A percentile compares a stretch with the other conserved stretches of the same genome.
Evolutionary conservation across 345 rosid genomes (phyloP).

Genomic region (Barbarea vulgaris): DNA sequence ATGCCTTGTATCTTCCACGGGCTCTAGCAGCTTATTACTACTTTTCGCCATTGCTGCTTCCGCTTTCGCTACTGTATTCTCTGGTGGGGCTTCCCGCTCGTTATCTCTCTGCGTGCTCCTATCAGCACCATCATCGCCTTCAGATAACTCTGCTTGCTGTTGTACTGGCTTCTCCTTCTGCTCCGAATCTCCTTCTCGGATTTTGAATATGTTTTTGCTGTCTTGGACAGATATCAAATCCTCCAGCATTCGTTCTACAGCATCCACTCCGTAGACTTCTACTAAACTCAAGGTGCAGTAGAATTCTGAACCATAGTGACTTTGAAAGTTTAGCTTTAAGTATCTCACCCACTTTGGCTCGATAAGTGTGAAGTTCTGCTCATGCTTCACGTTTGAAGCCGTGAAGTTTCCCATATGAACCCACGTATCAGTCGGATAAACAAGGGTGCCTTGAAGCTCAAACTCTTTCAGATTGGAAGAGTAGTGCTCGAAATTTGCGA

Average conservation of each 20-base stretch:
- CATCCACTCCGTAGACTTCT: constrained; percentile 94
- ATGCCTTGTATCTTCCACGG: constrained; percentile 69
- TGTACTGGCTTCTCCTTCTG: constrained; percentile 44
- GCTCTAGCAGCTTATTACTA: constrained; percentile 47
- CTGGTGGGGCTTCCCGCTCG: constrained; percentile 45
- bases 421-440: constrained; percentile 89
- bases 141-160: constrained; percentile 42
- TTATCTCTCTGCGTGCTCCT: constrained; percentile 35
- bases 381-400: constrained; percentile 77
- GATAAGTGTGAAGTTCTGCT: constrained; percentile 64
- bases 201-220: constrained; percentile 39
- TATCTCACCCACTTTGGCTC: constrained; percentile 92
- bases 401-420: constrained; percentile 81
- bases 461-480: constrained; percentile 86
- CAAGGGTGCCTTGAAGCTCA: constrained; percentile 84
- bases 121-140: constrained; percentile 44
- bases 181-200: constrained; percentile 45
- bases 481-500: constrained; percentile 93
- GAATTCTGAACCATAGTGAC: constrained; percentile 89
- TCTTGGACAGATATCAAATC: constrained; percentile 80
- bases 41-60: constrained; percentile 39
- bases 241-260: constrained; percentile 91
- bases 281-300: constrained; percentile 86
- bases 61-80: constrained; percentile 40
- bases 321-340: constrained; percentile 67